Conservation (phyloP, 208 protist genomes). For the Trypanosoma platydactyli region DNA sequence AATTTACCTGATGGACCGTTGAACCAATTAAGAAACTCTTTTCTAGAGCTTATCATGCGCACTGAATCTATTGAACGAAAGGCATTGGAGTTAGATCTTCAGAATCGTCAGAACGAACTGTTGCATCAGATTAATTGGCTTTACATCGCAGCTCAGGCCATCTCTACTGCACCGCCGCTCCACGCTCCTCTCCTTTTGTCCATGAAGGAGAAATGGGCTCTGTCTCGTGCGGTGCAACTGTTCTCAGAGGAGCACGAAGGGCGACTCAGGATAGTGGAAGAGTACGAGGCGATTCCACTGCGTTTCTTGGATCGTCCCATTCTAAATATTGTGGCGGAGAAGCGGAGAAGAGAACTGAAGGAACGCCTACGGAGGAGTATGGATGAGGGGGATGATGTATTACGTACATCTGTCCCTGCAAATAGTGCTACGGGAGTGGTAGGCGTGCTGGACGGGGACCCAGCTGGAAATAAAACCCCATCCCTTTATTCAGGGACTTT, state of each 20-base stretch:
- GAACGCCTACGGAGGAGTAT: constrained; percentile 25
- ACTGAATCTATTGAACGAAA: constrained; percentile 71
- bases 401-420: neutral
- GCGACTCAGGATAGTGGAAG: constrained; percentile 43
- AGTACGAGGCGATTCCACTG: constrained; percentile 69
- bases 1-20: neutral
- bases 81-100: constrained; percentile 41
- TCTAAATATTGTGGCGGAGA: constrained; percentile 40
- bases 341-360: constrained; percentile 40
- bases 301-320: constrained; percentile 53
- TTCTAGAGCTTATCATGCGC: constrained; percentile 52
- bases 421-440: too few relatives aligned
- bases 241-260: constrained; percentile 55
- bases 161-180: constrained; percentile 43
- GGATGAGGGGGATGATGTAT: neutral
- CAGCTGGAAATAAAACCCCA: too few relatives aligned
- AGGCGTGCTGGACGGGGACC: too few relatives aligned
- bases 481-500: too few relatives aligned
- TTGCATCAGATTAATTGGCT: constrained; percentile 26
- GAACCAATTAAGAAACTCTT: constrained; percentile 29
- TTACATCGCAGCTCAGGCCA: constrained; percentile 26
- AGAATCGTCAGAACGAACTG: constrained; percentile 35
- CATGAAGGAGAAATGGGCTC: constrained; percentile 38
- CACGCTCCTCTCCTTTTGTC: constrained; percentile 52
- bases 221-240: constrained; percentile 54